These are phyloP conservation scores for Ogataea nakhonphanomensis DNA, from an alignment of 805 yeast species.

Conservation along the genomic window DNA sequence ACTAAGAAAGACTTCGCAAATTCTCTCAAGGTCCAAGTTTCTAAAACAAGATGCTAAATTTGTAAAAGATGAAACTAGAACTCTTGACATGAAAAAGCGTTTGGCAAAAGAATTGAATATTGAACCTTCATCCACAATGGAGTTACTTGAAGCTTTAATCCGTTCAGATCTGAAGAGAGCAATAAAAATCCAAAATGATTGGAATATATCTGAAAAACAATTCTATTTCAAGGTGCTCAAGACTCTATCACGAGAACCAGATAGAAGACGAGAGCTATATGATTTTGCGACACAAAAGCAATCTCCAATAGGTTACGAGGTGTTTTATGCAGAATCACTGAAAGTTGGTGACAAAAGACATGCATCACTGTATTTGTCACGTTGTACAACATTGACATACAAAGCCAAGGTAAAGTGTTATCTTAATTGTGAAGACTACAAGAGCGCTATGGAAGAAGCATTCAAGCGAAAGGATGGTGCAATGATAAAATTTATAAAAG, in stretches of 20 bases:
- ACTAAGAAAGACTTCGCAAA: slow-evolving; percentile 29
- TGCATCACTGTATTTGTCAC: slow-evolving; percentile 56
- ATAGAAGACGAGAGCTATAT: slow-evolving; percentile 51
- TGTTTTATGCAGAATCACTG: slow-evolving; percentile 54
- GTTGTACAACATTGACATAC: slow-evolving; percentile 45
- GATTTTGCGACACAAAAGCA: slow-evolving; percentile 49
- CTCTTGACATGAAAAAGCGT: slow-evolving; percentile 43
- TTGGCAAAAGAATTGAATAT: slow-evolving; percentile 19
- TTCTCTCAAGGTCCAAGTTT: slow-evolving; percentile 32
- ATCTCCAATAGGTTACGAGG: slow-evolving; percentile 70
- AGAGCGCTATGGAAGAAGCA: slow-evolving; percentile 50
- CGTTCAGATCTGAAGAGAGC: slow-evolving; percentile 49
- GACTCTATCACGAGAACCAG: slow-evolving; percentile 42
- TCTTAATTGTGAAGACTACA: slow-evolving; percentile 48
- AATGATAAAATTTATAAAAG: slow-evolving; percentile 27
- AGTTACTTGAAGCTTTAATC: slow-evolving; percentile 46
- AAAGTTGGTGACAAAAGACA: slow-evolving; percentile 54
- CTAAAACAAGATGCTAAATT: slow-evolving; percentile 36
- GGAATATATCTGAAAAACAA: slow-evolving; percentile 56
- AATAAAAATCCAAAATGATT: slow-evolving; percentile 44
- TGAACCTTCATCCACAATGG: slow-evolving; percentile 35
- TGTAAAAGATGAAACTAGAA: slow-evolving; percentile 42
- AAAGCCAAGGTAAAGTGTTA: slow-evolving; percentile 49
- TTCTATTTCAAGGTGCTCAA: slow-evolving; percentile 52
- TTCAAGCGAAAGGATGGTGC: slow-evolving; percentile 41